Base-by-base conservation (phyloP, 805 yeast species). In the Tetrapisispora pingtungensis region DNA sequence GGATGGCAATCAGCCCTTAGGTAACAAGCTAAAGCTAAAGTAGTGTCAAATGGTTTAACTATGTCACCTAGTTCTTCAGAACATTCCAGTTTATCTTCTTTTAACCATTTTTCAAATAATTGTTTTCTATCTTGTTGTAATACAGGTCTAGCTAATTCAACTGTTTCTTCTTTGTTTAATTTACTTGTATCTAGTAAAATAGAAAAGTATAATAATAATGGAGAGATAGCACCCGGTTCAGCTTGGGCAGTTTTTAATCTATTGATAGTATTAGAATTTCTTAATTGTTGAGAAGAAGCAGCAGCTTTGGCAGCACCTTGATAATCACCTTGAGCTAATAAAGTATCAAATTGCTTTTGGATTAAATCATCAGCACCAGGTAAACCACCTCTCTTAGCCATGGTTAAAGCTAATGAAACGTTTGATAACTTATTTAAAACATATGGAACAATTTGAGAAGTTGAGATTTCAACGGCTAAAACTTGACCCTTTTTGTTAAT, bases 61-160 rank as follows among this genome's bases (percentile, higher is more conserved):
- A 88, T 76, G 62, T 93, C 99, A 70, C 98, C 99, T 52, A 93
- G 75, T 67, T 89, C 97, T 69, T 93, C 99, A n/a, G 96, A 85
- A 42, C 84, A 80, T 49, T 90, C 89, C 53, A 93, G 76, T 67
- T 93, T 93, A 63, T 88, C 95, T 66, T 93, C 97, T 64, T 82
- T 84, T 65, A 93, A 77, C 89, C 97, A 93, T 70, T 90, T 93
- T 68, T 93, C 98, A 52, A 93, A 81, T 51, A 94, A 72, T 51
- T 86, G 95, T 59, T 85, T 83, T 63, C 96, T 84, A 65, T 87
- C 94, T 70, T 89, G 97, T 68, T 87, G 96, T 61, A 93, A 73
- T 5, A 93, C 95, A 10, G 98, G 97, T 62, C 81, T 82, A 19
- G 96, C 97, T 55, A 93, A 79, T 68, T 93, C 98, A 50, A 93